These are phyloP conservation scores for Neurospora sp. DNA, from an alignment of 2,329 filamentous ascomycete genomes.

Conservation along the genomic window DNA sequence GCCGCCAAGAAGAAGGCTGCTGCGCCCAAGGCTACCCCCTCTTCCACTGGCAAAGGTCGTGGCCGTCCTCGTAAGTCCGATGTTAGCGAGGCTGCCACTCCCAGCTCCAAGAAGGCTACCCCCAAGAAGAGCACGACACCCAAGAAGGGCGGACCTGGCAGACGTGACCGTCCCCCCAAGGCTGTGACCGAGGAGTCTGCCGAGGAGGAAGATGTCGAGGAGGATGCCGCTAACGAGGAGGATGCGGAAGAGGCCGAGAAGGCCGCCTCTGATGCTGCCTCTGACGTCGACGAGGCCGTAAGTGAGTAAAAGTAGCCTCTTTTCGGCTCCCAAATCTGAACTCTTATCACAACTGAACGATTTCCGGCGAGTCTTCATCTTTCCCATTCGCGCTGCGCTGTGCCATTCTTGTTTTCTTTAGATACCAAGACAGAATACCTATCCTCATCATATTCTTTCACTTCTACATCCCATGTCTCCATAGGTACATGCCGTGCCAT, in stretches of 20 bases:
- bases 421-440: neutral
- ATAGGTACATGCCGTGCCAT: neutral
- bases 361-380: neutral
- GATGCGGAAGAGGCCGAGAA: neutral
- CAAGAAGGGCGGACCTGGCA: conserved; percentile 4
- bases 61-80: conserved; percentile 4
- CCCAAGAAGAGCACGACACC: conserved; percentile 3
- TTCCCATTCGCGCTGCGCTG: neutral
- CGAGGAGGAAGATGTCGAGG: conserved; percentile 5
- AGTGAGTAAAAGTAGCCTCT: conserved; percentile 8
- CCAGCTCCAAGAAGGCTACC: conserved; percentile 2
- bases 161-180: conserved; percentile 1
- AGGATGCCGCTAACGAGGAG: conserved; percentile 2
- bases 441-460: neutral
- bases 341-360: neutral
- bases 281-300: conserved; percentile 5
- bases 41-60: neutral
- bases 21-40: neutral
- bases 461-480: neutral
- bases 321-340: neutral
- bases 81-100: neutral
- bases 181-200: conserved; percentile 2
- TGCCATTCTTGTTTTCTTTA: neutral
- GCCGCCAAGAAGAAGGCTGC: conserved; percentile 1
- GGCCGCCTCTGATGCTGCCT: neutral